Evolutionary conservation across 176 grass and related monocot species (phyloP), one percentile per base, ranked within the genome.

Genomic region (Pharus latifolius): DNA sequence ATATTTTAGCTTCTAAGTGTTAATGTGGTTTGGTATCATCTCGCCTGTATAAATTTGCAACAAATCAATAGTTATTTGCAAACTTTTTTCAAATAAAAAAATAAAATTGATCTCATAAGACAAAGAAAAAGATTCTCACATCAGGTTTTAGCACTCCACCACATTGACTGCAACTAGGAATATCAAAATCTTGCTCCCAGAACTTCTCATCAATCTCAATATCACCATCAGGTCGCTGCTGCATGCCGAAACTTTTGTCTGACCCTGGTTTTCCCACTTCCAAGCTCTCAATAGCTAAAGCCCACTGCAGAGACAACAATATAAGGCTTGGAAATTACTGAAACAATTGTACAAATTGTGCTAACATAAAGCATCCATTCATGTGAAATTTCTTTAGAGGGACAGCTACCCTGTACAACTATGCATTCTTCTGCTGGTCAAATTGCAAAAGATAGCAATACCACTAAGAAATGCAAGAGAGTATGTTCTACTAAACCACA

Each of bases 121-220:
- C 22, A 25, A 10, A 5, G 9, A 18, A 16, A 67, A 51, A 27
- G 4, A 51, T 60, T 34, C 84, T 70, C 42, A 92, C 93, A 85
- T 96, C 86, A 82, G 93, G 93, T 87, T 96, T 96, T 46, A 97
- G 77, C 25, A 90, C 73, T 92, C 93, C 93, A 41, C 70, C 80
- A 79, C 93, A 97, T 61, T 82, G 74, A 64, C 73, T 67, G 65
- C 93, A 97, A 48, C 88, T 60, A 65, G 93, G 93, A 83, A 97
- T 90, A 53, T 87, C 65, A 85, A 90, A 92, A 73, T 97, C 85
- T 73, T 92, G 85, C 60, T 97, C 93, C 93, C 93, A 97, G 54
- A 92, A 97, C 55, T 97, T 97, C 64, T 89, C 87, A 74, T 97
- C 80, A 34, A 97, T 97, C 78, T 97, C 93, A 88, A 92, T 73